Percentiles rank a stretch among this genome's conserved stretches.
phyloP scores from a whole-genome alignment of 2,329 filamentous ascomycete species.

The Trichophyton mentagrophytes region DNA sequence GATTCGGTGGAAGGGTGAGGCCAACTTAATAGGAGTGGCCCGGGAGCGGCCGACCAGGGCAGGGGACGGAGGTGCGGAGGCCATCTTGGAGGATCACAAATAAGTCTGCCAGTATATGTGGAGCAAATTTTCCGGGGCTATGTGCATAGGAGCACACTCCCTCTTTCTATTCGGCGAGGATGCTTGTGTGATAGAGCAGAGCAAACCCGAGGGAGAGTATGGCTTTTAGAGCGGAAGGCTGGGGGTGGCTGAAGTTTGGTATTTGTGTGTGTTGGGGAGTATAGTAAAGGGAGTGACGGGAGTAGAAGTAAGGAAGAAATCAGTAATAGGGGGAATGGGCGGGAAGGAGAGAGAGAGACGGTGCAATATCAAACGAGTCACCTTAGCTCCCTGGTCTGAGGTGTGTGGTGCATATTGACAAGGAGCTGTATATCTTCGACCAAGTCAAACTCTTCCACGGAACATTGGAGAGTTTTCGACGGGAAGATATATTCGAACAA shows the following conservation, averaged over 20 bases:
- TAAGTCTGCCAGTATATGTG: neutral
- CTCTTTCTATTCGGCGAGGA: neutral
- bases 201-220: neutral
- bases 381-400: neutral
- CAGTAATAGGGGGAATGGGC: neutral
- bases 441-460: conserved; percentile 1
- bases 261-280: neutral
- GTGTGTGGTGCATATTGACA: neutral
- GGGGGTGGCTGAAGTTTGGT: neutral
- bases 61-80: neutral
- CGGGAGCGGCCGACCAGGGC: conserved; percentile 27
- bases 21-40: conserved; percentile 25
- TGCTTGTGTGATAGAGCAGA: neutral
- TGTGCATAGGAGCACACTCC: neutral
- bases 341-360: neutral
- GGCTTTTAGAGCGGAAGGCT: neutral
- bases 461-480: neutral
- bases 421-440: neutral
- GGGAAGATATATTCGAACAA: neutral
- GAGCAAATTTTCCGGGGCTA: neutral
- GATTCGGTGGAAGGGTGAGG: conserved; percentile 21
- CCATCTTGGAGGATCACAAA: neutral
- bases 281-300: neutral
- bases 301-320: neutral
- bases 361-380: neutral